phyloP scores from a whole-genome alignment of 2,329 filamentous ascomycete genomes.

The Pleomassaria siparia region DNA sequence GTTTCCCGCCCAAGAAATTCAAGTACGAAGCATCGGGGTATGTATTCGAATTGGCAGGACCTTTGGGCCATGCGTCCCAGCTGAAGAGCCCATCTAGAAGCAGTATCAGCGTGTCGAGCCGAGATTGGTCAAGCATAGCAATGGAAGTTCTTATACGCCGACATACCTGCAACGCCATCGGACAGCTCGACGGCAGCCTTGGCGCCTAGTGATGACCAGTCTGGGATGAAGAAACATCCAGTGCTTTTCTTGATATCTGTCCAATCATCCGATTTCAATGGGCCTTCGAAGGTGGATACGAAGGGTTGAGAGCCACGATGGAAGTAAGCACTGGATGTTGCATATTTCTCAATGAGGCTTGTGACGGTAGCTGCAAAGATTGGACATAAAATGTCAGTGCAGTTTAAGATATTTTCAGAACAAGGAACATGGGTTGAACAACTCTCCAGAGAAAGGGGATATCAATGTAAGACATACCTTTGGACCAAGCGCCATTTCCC shows the following conservation, averaged over 20 bases:
- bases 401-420: too few species aligned
- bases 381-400: too few species aligned
- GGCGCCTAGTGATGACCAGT: background rate
- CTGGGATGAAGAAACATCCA: slow-evolving; percentile 37
- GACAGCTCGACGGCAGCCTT: background rate
- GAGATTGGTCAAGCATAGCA: too few species aligned
- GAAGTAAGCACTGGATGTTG: background rate
- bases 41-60: slow-evolving; percentile 54
- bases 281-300: slow-evolving; percentile 57
- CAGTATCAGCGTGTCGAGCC: too few species aligned
- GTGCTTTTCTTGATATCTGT: slow-evolving; percentile 40
- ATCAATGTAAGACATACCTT: too few species aligned
- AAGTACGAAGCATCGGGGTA: slow-evolving; percentile 46
- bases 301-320: slow-evolving; percentile 22
- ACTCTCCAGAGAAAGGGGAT: too few species aligned
- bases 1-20: slow-evolving; percentile 44
- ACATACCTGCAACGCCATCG: slow-evolving; percentile 39
- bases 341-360: background rate
- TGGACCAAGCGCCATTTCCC: slow-evolving; percentile 8
- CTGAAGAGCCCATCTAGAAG: slow-evolving; percentile 53
- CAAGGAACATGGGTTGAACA: too few species aligned
- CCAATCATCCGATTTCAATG: slow-evolving; percentile 48
- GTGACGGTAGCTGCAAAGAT: too few species aligned
- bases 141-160: too few species aligned
- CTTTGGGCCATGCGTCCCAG: slow-evolving; percentile 55